Evolutionary conservation across 2,329 filamentous ascomycete genomes (phyloP).

Genomic region (Calonectria crousiana): DNA sequence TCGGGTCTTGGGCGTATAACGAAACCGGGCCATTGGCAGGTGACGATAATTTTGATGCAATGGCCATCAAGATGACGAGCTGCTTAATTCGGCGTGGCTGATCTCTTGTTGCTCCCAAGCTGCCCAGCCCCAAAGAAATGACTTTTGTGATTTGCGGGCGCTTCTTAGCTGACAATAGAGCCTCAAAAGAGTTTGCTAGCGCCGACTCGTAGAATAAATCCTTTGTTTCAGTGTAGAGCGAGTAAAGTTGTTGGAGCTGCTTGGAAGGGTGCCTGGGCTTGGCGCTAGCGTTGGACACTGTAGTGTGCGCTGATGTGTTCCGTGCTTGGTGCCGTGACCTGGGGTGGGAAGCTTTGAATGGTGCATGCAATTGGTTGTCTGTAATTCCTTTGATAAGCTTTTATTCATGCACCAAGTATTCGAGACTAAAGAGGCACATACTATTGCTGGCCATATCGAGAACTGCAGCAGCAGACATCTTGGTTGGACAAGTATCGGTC

Average conservation of each 20-base stretch:
- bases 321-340: background rate
- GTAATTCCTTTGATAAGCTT: background rate
- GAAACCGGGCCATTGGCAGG: background rate
- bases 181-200: constrained; percentile 31
- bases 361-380: background rate
- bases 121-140: constrained; percentile 38
- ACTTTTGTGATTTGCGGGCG: constrained; percentile 33
- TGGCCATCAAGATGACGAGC: constrained; percentile 36
- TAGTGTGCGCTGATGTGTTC: background rate
- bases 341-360: background rate
- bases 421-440: background rate
- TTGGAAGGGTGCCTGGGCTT: constrained; percentile 21
- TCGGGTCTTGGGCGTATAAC: constrained; percentile 41
- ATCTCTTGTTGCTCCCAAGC: constrained; percentile 35
- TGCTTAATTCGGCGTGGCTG: constrained; percentile 41
- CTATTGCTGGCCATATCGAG: background rate
- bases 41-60: constrained; percentile 28
- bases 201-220: constrained; percentile 30
- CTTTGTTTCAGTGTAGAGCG: constrained; percentile 30
- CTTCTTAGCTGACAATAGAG: constrained; percentile 34
- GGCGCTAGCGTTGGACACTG: background rate
- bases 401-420: background rate
- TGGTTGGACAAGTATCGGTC: background rate
- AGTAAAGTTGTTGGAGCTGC: constrained; percentile 32
- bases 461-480: background rate